Percentiles rank a stretch among this genome's conserved stretches.
phyloP scores from a whole-genome alignment of 2,329 filamentous ascomycete genomes.

The Colletotrichum noveboracense region DNA sequence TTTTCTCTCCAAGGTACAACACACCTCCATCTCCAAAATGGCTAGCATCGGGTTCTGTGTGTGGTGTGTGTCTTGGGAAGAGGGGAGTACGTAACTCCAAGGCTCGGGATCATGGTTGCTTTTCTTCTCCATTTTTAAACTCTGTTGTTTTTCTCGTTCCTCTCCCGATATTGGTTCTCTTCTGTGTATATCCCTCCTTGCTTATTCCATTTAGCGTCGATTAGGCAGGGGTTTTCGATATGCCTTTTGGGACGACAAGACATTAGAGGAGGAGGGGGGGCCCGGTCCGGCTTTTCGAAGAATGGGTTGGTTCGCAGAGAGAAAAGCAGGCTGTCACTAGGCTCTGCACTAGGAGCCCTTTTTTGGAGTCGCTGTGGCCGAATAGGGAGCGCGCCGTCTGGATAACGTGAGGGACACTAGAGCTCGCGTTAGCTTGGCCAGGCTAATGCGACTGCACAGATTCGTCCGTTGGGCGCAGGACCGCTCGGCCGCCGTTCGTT shows the following conservation, averaged over 20 bases:
- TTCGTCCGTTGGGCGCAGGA: slow-evolving; percentile 13
- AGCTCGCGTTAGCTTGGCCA: slow-evolving; percentile 2
- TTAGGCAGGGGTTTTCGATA: not conserved
- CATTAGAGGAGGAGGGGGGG: not conserved
- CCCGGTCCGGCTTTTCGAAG: not conserved
- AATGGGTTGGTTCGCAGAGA: not conserved
- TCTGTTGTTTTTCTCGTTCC: not conserved
- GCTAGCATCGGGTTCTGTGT: slow-evolving; percentile 1
- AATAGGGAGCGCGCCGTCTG: not conserved
- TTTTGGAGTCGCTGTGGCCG: not conserved
- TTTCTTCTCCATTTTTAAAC: slow-evolving; percentile 3
- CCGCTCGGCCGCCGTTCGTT: slow-evolving; percentile 21
- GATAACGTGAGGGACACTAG: not conserved
- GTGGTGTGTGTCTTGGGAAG: not conserved
- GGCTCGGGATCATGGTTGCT: not conserved
- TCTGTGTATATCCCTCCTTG: not conserved
- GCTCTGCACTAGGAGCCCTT: not conserved
- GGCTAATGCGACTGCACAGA: slow-evolving; percentile 6
- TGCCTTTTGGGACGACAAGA: not conserved
- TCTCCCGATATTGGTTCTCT: not conserved
- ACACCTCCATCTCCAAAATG: not conserved
- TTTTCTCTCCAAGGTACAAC: not conserved
- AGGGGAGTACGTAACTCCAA: not conserved
- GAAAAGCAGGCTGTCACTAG: not conserved
- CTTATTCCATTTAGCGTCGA: slow-evolving; percentile 3